Evolutionary conservation across 2,329 filamentous ascomycete genomes (phyloP), one percentile per base, ranked within the genome.

Genomic region (Fusarium napiforme): DNA sequence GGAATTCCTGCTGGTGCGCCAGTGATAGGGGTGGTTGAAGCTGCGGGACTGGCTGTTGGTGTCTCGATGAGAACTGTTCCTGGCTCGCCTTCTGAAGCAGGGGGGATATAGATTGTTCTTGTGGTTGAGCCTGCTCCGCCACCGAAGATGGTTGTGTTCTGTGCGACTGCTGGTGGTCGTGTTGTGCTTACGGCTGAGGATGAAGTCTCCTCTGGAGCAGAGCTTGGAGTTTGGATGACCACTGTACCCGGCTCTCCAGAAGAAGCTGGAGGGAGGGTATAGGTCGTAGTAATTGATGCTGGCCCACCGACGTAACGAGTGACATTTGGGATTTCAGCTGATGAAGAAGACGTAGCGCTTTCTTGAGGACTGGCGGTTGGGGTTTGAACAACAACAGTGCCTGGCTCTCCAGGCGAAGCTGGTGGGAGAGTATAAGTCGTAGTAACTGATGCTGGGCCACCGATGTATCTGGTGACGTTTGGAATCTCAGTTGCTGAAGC

Each of bases 51-150:
- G 0, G 36, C 8, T 0, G 58, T 69, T 5, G 53, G 69, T 0
- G 69, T 73, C 11, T 72, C 65, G 9, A 73, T 67, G 15, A 73
- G 18, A 9, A 71, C 43, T 3, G 60, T 72, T 37, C 67, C 67
- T 18, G 46, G 59, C 1, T 64, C 67, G 7, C 49, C 47, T 4
- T 50, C 39, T 4, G 58, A 50, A 1, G 47, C 34, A 2, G 62
- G 46, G 8, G 65, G 65, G 4, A 67, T 47, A 14, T 67, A 67
- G 1, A 67, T 30, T 2, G 65, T 67, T n/a, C 32, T 42, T 26
- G 55, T 61, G n/a, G 42, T 61, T 21, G 63, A 61, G 14, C 9
- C 55, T 15, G 42, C 23, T 10, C 40, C 63, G 2, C 46, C 62
- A 5, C 15, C 42, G 26, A 36, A 62, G n/a, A 67, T 55, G 4